Conservation (phyloP, 2,329 filamentous ascomycete genomes). For the Alternaria longipes region DNA sequence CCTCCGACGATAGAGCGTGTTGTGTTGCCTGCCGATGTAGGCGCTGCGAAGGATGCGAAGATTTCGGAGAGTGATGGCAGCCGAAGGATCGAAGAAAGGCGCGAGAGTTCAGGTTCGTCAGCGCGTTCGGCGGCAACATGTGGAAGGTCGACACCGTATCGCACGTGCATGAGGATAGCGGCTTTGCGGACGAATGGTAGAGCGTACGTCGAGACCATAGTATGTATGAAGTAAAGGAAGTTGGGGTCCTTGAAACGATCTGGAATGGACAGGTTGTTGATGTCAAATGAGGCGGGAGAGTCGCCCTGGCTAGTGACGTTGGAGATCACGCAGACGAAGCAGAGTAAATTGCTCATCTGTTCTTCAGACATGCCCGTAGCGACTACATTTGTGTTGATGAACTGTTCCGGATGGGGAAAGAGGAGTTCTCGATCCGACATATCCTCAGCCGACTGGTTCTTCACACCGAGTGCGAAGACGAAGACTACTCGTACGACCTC, state of each 20-base stretch:
- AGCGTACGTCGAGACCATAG: constrained; percentile 77
- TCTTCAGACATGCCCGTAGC: constrained; percentile 31
- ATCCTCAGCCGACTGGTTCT: constrained; percentile 13
- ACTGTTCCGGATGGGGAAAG: constrained; percentile 29
- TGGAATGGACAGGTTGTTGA: constrained; percentile 37
- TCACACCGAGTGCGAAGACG: constrained; percentile 54
- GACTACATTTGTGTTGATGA: constrained; percentile 40
- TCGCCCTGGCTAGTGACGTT: constrained; percentile 38
- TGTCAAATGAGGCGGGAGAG: constrained; percentile 34
- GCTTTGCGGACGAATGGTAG: constrained; percentile 89
- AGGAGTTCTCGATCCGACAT: constrained; percentile 13
- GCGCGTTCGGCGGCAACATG: constrained; percentile 64
- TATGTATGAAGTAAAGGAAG: constrained; percentile 49
- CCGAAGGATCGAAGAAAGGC: constrained; percentile 78
- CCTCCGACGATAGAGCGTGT: constrained; percentile 65
- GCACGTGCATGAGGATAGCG: constrained; percentile 83
- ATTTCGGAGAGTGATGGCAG: constrained; percentile 83
- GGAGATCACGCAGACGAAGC: constrained; percentile 46
- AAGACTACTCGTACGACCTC: constrained; percentile 86
- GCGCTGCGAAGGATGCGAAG: constrained; percentile 65
- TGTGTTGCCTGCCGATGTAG: constrained; percentile 38
- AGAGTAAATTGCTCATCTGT: constrained; percentile 42
- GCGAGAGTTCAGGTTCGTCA: constrained; percentile 79
- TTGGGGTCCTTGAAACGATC: constrained; percentile 38
- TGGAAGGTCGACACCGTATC: constrained; percentile 88